A percentile compares a stretch with the other conserved stretches of the same genome.
These are phyloP conservation scores for Aspergillus funiculosus DNA, from an alignment of 495 filamentous ascomycete genomes.

Conservation along the genomic window DNA sequence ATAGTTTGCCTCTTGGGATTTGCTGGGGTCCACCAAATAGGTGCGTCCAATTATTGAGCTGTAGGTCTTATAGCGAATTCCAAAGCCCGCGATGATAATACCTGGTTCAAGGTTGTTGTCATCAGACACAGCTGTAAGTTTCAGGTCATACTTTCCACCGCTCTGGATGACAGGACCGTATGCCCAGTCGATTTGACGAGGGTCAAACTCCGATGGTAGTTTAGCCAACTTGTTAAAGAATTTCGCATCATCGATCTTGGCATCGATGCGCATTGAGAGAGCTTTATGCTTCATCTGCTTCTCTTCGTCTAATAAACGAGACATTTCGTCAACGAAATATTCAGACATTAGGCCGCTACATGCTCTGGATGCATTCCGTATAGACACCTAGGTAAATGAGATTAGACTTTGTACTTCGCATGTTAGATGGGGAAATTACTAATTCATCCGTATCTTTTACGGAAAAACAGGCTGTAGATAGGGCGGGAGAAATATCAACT, in stretches of 20 bases:
- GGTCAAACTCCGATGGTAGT: slow-evolving; percentile 79
- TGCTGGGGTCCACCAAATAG: slow-evolving; percentile 94
- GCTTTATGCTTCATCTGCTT: slow-evolving; percentile 90
- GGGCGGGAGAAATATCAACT: slow-evolving; percentile 74
- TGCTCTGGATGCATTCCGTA: slow-evolving; percentile 87
- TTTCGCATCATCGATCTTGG: slow-evolving; percentile 85
- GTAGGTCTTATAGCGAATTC: slow-evolving; percentile 91
- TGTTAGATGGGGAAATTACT: slow-evolving; percentile 34
- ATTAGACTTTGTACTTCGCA: neutral
- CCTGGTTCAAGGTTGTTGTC: slow-evolving; percentile 84
- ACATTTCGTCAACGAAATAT: slow-evolving; percentile 98
- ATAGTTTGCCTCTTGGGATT: slow-evolving; percentile 89
- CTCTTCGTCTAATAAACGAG: slow-evolving; percentile 84
- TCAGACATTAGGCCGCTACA: slow-evolving; percentile 87
- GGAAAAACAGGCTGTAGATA: slow-evolving; percentile 80
- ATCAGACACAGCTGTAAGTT: slow-evolving; percentile 66
- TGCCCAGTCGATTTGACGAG: slow-evolving; percentile 89
- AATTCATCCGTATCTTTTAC: slow-evolving; percentile 95
- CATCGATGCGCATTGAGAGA: slow-evolving; percentile 75
- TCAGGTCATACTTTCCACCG: slow-evolving; percentile 89
- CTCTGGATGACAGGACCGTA: slow-evolving; percentile 90
- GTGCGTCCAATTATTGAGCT: slow-evolving; percentile 84
- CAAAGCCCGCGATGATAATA: slow-evolving; percentile 85
- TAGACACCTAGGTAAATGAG: slow-evolving; percentile 56
- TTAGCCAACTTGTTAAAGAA: slow-evolving; percentile 85